phyloP scores from a whole-genome alignment of 2,329 filamentous ascomycete species.

The Clarireedia sp. region DNA sequence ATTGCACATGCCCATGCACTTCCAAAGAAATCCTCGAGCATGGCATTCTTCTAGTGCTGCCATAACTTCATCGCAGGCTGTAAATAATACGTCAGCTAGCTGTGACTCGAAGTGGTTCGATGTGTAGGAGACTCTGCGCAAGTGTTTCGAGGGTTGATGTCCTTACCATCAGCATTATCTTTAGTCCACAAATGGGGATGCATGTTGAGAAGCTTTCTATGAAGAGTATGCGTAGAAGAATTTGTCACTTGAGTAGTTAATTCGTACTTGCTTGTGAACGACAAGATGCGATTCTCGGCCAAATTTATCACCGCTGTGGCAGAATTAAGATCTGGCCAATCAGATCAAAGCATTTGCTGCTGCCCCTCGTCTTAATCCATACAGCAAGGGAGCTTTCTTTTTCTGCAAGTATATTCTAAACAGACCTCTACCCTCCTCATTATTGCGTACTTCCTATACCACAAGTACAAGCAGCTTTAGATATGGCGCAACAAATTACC shows the following conservation, averaged over 20 bases:
- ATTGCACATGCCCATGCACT: slow-evolving; percentile 85
- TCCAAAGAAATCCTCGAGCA: slow-evolving; percentile 83
- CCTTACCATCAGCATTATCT: slow-evolving; percentile 67
- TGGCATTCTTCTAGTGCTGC: slow-evolving; percentile 92
- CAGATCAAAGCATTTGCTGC: not conserved
- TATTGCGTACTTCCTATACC: too few relatives aligned
- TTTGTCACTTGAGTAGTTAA: not conserved
- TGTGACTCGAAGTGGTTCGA: not conserved
- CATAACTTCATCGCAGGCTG: slow-evolving; percentile 94
- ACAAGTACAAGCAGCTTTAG: not conserved
- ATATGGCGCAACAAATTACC: slow-evolving; percentile 29
- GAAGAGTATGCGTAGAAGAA: not conserved
- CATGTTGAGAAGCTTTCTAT: slow-evolving; percentile 48
- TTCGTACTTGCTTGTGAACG: not conserved
- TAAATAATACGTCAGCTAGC: slow-evolving; percentile 17
- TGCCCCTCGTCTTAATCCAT: not conserved
- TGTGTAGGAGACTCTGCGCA: not conserved
- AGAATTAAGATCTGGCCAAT: not conserved
- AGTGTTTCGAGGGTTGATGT: not conserved
- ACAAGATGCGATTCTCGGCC: not conserved
- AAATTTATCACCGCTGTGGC: not conserved
- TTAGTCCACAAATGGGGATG: slow-evolving; percentile 96
- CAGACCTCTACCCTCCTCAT: not conserved
- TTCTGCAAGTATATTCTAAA: not conserved
- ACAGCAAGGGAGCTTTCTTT: not conserved